Evolutionary conservation across 2,329 filamentous ascomycete species (phyloP).

Genomic region (Didymella exigua): DNA sequence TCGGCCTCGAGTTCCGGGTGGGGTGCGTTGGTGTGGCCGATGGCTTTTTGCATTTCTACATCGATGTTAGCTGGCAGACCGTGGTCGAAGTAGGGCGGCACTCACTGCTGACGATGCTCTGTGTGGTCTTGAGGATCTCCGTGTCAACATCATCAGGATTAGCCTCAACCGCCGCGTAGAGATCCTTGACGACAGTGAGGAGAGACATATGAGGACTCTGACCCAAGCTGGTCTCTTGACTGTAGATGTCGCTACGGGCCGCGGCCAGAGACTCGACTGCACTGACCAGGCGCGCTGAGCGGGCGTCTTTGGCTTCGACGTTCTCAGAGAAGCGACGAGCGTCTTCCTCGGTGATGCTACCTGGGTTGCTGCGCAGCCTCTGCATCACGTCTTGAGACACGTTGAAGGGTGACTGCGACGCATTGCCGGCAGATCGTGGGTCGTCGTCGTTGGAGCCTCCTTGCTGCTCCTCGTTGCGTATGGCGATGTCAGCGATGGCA

Average conservation of each 20-base stretch:
- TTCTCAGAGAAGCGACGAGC: constrained; percentile 40
- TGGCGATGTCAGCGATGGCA: constrained; percentile 33
- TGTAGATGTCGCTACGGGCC: constrained; percentile 31
- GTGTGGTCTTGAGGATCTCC: constrained; percentile 34
- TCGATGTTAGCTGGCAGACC: constrained; percentile 8
- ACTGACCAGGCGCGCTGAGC: constrained; percentile 36
- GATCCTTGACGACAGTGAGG: constrained; percentile 34
- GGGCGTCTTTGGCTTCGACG: constrained; percentile 25
- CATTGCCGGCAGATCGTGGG: not conserved
- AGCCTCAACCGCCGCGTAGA: constrained; percentile 32
- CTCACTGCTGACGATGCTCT: constrained; percentile 41
- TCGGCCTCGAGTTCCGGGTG: constrained; percentile 40
- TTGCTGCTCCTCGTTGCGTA: not conserved
- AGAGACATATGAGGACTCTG: constrained; percentile 27
- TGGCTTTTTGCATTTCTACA: constrained; percentile 39
- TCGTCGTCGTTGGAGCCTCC: constrained; percentile 20
- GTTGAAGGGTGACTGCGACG: not conserved
- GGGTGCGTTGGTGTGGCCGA: constrained; percentile 32
- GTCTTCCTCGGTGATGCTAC: constrained; percentile 41
- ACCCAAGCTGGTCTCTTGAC: constrained; percentile 14
- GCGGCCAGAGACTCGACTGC: constrained; percentile 38
- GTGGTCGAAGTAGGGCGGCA: not conserved
- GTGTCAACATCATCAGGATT: constrained; percentile 32
- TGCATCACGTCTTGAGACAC: constrained; percentile 19
- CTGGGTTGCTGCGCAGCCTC: constrained; percentile 33